Evolutionary conservation across 495 filamentous ascomycete species (phyloP), one percentile per base, ranked within the genome.

Genomic region (Sordaria brevicollis): DNA sequence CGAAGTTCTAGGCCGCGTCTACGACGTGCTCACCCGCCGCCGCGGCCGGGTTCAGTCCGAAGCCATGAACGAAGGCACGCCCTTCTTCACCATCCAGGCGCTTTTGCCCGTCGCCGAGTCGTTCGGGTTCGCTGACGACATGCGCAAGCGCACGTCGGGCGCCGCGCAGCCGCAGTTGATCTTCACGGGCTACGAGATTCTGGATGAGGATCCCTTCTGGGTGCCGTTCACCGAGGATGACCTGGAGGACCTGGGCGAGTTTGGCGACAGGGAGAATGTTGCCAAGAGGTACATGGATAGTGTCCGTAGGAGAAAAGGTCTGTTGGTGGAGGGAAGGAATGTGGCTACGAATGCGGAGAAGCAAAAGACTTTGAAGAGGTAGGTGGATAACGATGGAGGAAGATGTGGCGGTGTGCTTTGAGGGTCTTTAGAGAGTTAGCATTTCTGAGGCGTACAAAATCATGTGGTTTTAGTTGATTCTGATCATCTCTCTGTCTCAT

Each of bases 361-460:
- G 88, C 95, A 98, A 86, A 98, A 97, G 90, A 98, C 93, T 31
- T 78, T 99, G 81, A 99, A 99, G 89, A 87, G 92, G 83, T 98
- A 86, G 41, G 65, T 2, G n/a, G 25, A 7, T 25, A 65, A 65
- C 8, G 2, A 21, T 49, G 41, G 37, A 38, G 1, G 37, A 9
- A 21, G 54, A 19, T 25, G n/a, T 15, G n/a, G 9, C 54, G 19
- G 10, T 43, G 38, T 43, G 38, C 10, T 10, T 43, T n/a, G 9
- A n/a, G 38, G 38, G 10, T 43, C 10, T 43, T 43, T n/a, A 43
- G 38, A n/a, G n/a, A n/a, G 2, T 41, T 41, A n/a, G 39, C 39
- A 41, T 41, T 8, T 21, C n/a, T 43, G 10, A 25, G 49, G 21
- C 21, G 21, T n/a, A n/a, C n/a, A n/a, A n/a, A n/a, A n/a, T n/a